Conservation (phyloP, 345 rosid genomes). For the Sapria himalayana region DNA sequence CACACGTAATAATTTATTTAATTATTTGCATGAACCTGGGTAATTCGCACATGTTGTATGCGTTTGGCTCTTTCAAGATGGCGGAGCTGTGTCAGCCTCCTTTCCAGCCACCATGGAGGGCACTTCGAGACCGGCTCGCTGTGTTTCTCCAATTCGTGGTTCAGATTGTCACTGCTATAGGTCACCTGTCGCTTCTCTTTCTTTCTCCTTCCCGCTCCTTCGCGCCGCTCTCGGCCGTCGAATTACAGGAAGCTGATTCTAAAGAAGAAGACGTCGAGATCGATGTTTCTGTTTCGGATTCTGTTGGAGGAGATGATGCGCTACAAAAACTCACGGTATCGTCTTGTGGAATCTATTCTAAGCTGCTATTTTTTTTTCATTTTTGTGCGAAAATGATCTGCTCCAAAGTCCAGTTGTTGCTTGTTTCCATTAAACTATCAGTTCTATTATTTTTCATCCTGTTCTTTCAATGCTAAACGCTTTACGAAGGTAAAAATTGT, state of each 20-base stretch:
- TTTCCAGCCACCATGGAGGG: conserved; percentile 38
- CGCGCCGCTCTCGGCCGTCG: conserved; percentile 53
- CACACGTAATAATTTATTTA: not conserved
- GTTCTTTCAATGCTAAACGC: no score
- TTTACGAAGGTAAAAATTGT: no score
- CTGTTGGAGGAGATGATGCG: conserved; percentile 6
- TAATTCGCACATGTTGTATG: not conserved
- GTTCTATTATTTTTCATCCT: no score
- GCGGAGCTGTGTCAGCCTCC: conserved; percentile 86
- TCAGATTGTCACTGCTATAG: conserved; percentile 44
- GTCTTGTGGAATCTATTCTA: not conserved
- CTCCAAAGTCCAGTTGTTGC: not conserved
- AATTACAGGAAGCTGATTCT: conserved; percentile 33
- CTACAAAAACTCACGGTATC: conserved; percentile 41
- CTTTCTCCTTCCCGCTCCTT: conserved; percentile 32
- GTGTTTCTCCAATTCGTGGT: conserved; percentile 74
- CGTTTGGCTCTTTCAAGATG: conserved; percentile 14
- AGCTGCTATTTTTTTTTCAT: not conserved
- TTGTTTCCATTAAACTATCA: not conserved
- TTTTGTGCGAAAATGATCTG: no score
- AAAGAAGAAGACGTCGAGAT: conserved; percentile 30
- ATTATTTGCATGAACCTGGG: not conserved
- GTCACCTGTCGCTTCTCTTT: conserved; percentile 48
- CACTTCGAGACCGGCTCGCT: conserved; percentile 58
- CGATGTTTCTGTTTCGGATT: conserved; percentile 15